Conservation (phyloP, 345 rosid species). For the Pistacia integerrima region DNA sequence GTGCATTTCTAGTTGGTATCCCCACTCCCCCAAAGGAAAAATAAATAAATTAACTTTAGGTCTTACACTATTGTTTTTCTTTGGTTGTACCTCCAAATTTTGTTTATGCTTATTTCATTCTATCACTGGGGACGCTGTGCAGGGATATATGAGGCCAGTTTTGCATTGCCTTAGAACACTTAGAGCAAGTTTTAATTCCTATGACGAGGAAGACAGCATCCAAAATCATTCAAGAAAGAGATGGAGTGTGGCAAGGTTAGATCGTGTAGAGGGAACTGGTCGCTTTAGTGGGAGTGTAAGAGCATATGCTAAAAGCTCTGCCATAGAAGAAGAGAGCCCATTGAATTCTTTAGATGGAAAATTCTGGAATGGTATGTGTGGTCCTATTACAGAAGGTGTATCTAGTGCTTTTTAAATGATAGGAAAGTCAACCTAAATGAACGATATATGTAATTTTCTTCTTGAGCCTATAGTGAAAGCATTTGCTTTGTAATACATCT, state of each 20-base stretch:
- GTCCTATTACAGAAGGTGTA: conserved; percentile 15
- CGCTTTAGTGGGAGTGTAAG: conserved; percentile 7
- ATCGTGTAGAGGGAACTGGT: conserved; percentile 25
- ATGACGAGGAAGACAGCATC: conserved; percentile 37
- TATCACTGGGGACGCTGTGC: conserved; percentile 35
- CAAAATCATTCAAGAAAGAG: conserved; percentile 45
- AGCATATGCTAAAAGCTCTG: conserved; percentile 7
- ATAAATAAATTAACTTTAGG: not conserved
- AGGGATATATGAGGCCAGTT: conserved; percentile 78
- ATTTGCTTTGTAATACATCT: not conserved
- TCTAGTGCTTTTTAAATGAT: not conserved
- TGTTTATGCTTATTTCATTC: conserved; percentile 14
- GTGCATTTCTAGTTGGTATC: conserved; percentile 12
- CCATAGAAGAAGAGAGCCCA: not conserved
- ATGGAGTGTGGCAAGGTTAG: conserved; percentile 48
- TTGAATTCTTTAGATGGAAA: conserved; percentile 13
- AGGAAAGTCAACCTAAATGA: not conserved
- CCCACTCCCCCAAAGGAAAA: too few species aligned
- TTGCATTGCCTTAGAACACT: conserved; percentile 70
- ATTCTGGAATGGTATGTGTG: conserved; percentile 2
- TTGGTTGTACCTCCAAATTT: not conserved
- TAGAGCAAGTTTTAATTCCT: conserved; percentile 45
- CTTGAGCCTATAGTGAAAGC: not conserved
- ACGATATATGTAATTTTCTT: not conserved
- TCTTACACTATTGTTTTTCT: not conserved